A percentile compares a stretch with the other conserved stretches of the same genome.
Conservation (phyloP, 345 rosid genomes). For the Salix caprea region DNA sequence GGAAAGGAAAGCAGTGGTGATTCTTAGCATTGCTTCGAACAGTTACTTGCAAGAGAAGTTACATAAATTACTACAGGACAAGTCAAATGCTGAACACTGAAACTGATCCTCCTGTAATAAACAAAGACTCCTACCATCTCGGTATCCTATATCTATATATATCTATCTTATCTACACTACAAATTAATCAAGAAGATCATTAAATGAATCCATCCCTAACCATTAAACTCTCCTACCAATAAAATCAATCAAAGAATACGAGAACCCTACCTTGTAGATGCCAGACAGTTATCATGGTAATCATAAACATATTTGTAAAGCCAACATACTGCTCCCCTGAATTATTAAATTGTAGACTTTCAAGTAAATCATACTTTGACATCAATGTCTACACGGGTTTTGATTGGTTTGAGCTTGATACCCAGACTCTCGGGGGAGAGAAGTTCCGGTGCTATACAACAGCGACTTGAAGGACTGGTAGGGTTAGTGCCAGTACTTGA, state of each 20-base stretch:
- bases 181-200: no score
- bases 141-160: no score
- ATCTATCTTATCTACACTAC: no score
- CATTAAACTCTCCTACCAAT: conserved; percentile 15
- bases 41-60: no score
- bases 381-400: conserved; percentile 35
- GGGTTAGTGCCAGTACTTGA: conserved; percentile 37
- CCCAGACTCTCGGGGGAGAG: conserved; percentile 61
- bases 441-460: conserved; percentile 52
- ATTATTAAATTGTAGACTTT: neutral
- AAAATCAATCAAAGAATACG: conserved; percentile 41
- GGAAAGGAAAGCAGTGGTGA: no score
- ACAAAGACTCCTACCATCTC: no score
- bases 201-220: no score
- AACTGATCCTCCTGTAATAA: no score
- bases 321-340: neutral
- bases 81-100: no score
- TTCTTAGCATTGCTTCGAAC: no score
- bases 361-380: neutral
- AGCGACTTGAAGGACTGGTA: conserved; percentile 34
- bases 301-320: conserved; percentile 9
- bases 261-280: conserved; percentile 9
- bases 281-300: neutral
- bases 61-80: no score
- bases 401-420: conserved; percentile 64